Conservation (phyloP, 202 grass and related monocot species). For the Eragrostis tef region DNA sequence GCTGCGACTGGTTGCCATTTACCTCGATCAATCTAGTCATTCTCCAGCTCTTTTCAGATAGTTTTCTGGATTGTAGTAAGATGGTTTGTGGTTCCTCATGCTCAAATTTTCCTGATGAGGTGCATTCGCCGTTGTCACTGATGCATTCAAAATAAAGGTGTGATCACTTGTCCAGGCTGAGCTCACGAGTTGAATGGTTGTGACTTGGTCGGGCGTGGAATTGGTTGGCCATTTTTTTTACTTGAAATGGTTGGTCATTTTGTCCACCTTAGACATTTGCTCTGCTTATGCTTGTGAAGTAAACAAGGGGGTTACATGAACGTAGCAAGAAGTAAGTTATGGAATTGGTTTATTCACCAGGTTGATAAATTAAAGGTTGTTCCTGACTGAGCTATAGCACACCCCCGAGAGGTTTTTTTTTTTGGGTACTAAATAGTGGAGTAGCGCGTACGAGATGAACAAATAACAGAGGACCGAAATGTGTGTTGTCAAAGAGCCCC, state of each 20-base stretch:
- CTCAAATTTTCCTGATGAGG: background rate
- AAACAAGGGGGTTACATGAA: background rate
- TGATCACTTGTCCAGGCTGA: background rate
- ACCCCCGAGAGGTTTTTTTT: no score
- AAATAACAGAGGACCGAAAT: background rate
- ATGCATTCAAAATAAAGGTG: background rate
- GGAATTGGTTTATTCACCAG: no score
- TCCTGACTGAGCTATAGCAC: background rate
- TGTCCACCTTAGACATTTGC: background rate
- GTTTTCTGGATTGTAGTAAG: background rate
- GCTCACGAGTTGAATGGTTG: background rate
- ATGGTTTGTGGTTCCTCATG: no score
- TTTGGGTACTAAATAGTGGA: no score
- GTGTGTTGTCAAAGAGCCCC: conserved; percentile 7
- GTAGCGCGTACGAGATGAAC: background rate
- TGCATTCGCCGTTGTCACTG: background rate
- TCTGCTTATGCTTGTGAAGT: background rate
- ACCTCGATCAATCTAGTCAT: background rate
- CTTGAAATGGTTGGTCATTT: background rate
- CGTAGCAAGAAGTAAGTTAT: no score
- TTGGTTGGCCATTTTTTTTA: background rate
- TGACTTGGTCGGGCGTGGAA: background rate
- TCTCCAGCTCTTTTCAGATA: background rate
- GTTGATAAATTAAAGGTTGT: background rate
- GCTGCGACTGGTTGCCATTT: background rate